Conservation (phyloP, 306 rosid genomes). For the Inga leiocalycina region DNA sequence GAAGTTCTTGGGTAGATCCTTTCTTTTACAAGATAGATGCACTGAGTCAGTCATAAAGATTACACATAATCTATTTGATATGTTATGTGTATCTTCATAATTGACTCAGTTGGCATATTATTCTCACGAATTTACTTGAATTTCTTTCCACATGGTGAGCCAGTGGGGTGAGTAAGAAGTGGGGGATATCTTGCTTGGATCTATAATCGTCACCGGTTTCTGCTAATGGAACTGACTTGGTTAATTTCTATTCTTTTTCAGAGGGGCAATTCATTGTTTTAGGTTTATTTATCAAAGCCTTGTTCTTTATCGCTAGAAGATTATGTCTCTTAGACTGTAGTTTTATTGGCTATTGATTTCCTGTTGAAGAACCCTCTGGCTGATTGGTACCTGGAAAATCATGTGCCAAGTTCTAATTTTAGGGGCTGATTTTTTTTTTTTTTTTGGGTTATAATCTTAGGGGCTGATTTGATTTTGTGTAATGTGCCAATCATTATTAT, state of each 20-base stretch:
- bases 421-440: background rate
- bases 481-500: background rate
- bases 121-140: background rate
- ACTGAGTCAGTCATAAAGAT: background rate
- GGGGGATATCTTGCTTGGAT: background rate
- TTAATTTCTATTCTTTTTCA: constrained; percentile 26
- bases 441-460: constrained; percentile 12
- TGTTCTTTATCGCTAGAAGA: constrained; percentile 43
- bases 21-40: background rate
- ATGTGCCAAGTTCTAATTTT: constrained; percentile 23
- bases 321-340: constrained; percentile 28
- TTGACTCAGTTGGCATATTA: background rate
- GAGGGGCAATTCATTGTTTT: constrained; percentile 37
- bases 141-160: constrained; percentile 1
- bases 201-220: constrained; percentile 8
- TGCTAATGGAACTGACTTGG: constrained; percentile 33
- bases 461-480: background rate
- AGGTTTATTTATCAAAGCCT: constrained; percentile 36
- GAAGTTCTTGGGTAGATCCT: background rate
- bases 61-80: background rate
- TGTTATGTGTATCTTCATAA: background rate
- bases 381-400: background rate
- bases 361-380: background rate
- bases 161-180: constrained; percentile 18
- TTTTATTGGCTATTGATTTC: constrained; percentile 18